Evolutionary conservation across 2,329 filamentous ascomycete species (phyloP), one percentile per base, ranked within the genome.

Genomic region (Dactylellina leptospora): DNA sequence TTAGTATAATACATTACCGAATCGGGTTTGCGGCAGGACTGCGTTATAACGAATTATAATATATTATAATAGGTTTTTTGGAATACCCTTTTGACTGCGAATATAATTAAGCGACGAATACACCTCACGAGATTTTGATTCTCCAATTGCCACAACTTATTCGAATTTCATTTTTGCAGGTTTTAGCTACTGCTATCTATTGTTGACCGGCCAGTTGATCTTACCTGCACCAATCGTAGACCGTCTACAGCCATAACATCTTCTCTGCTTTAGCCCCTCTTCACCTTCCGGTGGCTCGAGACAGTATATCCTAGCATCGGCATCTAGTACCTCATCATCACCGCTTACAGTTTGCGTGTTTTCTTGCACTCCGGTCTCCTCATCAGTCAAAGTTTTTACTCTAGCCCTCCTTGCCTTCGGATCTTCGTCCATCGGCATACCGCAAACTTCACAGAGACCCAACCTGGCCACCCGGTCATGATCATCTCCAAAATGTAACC

Each of bases 211-310:
- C 75, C 75, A 76, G 71, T 75, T 51, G 63, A 74, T 74, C 44
- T 42, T 56, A 33, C 56, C 23, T 81, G 78, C 87, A 61, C 84
- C 84, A 58, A 83, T 81, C 50, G 87, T 81, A 51, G 88, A 88
- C 77, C 89, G 84, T 77, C 86, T 86, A 78, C 90, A 93, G 11
- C 90, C 90, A 80, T 92, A 91, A 78, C 90, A 93, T 44, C 68
- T 51, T 36, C 68, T 51, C 45, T 72, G 18, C 38, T 72, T 72
- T 23, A 92, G 78, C 62, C 79, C 80, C 78, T 76, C 76, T 36
- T 76, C 63, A 75, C 74, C 68, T 56, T 74, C 73, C 25, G 78
- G 79, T 20, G 74, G 77, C 75, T 71, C 75, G 63, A 38, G 61
- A 74, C 74, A 77, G 40, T 72, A 58, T 69, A 44, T 74, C 76